Evolutionary conservation across 169 alveolate genomes (phyloP), one percentile per base, ranked within the genome.

Genomic region (Plasmodium gonderi): DNA sequence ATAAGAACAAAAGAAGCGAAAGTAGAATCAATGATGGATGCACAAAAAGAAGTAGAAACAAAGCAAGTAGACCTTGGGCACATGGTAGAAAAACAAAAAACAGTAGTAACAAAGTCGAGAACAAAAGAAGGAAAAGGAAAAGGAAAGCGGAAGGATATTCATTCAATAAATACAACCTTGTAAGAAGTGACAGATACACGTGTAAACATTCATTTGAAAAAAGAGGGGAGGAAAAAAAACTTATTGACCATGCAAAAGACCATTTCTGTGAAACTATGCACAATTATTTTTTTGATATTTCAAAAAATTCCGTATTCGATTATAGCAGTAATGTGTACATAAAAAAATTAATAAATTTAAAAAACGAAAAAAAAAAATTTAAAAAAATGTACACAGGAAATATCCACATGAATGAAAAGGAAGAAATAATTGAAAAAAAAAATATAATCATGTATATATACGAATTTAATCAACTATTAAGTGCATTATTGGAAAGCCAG

Each of bases 401-500:
- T 82, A 49, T 69, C 31, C 17, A 68, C 6, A 44, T 31, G 7
- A 68, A 69, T 69, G 81, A 67, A 20, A 72, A 82, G 6, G 76
- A 47, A 20, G 92, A 47, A 45, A 82, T 82, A 7, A 45, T 82
- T 38, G 76, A 82, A 36, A 82, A 82, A 47, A 82, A 82, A 69
- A 82, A 82, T 26, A 82, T 82, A 20, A 69, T 82, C 17, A 68
- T 82, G 81, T 82, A 82, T 36, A 82, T 82, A 11, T 82, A 82
- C 67, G 92, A 82, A 45, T 82, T 68, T 69, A 82, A 82, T 29
- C 92, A 82, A 82, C 29, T 82, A 26, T 82, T 82, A 69, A 68
- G 76, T 69, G 92, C 92, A 0, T 45, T 82, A 40, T 82, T 82
- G 64, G 92, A 82, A 69, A 82, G 92, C 20, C 92, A 82, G 76